Conservation (phyloP, 805 yeast species). For the Cyberlindnera japonica region DNA sequence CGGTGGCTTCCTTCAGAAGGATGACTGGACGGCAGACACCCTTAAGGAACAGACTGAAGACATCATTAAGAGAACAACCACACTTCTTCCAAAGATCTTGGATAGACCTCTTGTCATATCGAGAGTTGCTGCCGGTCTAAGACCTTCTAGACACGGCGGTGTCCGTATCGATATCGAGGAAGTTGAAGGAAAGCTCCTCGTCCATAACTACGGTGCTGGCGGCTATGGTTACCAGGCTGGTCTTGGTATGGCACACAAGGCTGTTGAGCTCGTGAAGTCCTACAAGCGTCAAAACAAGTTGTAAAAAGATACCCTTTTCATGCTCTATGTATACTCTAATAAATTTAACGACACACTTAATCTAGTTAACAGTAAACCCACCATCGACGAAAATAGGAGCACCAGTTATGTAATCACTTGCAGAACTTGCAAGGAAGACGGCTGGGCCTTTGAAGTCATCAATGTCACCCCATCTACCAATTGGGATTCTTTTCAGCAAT, state of each 20-base stretch:
- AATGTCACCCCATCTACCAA: slow-evolving; percentile 45
- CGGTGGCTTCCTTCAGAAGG: slow-evolving; percentile 71
- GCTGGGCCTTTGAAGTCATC: slow-evolving; percentile 60
- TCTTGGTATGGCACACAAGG: slow-evolving; percentile 52
- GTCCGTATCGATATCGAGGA: slow-evolving; percentile 60
- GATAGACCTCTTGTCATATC: slow-evolving; percentile 47
- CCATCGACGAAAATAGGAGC: slow-evolving; percentile 74
- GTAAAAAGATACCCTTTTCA: no score
- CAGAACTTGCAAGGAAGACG: slow-evolving; percentile 80
- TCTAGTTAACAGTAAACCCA: slow-evolving; percentile 57
- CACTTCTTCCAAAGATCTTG: slow-evolving; percentile 47
- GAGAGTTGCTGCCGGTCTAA: slow-evolving; percentile 66
- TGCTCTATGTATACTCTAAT: no score
- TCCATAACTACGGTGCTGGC: slow-evolving; percentile 72
- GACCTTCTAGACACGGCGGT: slow-evolving; percentile 78
- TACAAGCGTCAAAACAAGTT: slow-evolving; percentile 9
- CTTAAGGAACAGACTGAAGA: slow-evolving; percentile 54
- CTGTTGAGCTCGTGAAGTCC: slow-evolving; percentile 33
- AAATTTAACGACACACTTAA: no score
- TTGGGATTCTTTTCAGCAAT: slow-evolving; percentile 39
- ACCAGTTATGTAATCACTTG: slow-evolving; percentile 73
- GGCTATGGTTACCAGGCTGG: slow-evolving; percentile 70
- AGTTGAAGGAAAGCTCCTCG: slow-evolving; percentile 39
- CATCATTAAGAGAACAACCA: slow-evolving; percentile 56
- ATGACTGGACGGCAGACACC: slow-evolving; percentile 60